Conservation (phyloP, 768 basidiomycete species). For the Russula vinacea region DNA sequence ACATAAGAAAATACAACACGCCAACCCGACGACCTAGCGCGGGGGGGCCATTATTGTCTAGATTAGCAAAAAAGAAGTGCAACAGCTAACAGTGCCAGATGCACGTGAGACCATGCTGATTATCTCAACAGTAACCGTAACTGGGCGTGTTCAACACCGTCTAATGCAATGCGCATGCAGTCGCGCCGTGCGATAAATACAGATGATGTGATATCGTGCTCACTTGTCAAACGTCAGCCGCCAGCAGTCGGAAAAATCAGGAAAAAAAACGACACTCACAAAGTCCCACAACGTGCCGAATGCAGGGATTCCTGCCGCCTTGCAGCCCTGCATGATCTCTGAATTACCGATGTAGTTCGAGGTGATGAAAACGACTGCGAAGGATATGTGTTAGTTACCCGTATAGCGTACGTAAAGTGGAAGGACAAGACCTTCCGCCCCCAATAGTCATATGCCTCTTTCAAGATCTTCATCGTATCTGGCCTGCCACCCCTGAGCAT, state of each 20-base stretch:
- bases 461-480: slow-evolving; percentile 41
- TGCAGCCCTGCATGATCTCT: slow-evolving; percentile 44
- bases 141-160: background rate
- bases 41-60: background rate
- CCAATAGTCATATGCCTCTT: slow-evolving; percentile 40
- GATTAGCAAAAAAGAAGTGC: background rate
- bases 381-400: background rate
- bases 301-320: slow-evolving; percentile 39
- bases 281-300: slow-evolving; percentile 38
- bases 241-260: background rate
- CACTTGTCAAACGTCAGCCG: background rate
- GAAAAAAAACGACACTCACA: slow-evolving; percentile 11
- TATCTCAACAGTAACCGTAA: background rate
- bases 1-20: background rate
- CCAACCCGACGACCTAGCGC: background rate
- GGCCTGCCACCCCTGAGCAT: slow-evolving; percentile 42
- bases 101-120: background rate
- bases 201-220: background rate
- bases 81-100: background rate
- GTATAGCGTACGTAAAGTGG: no score
- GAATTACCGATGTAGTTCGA: slow-evolving; percentile 43
- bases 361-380: slow-evolving; percentile 43
- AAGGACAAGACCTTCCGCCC: slow-evolving; percentile 36
- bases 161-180: background rate
- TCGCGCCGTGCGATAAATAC: background rate